Base-by-base conservation (phyloP, 164 flowering plant species). In the Brasenia schreberi region DNA sequence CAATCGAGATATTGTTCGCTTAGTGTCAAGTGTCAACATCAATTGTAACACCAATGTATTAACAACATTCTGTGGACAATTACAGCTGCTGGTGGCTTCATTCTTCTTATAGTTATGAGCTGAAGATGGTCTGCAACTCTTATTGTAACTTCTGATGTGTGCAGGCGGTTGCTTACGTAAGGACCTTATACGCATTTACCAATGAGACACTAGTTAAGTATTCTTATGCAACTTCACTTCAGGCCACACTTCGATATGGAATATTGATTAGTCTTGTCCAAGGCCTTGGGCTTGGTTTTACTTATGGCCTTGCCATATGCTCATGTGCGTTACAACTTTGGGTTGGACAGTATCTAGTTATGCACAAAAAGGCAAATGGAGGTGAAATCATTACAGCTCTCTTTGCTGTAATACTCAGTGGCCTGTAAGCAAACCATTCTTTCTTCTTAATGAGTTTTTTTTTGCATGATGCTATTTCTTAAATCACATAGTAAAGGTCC, bases 201-300 rank as follows among this genome's bases (percentile, higher is more conserved):
- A 94, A 94, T 80, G 97, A 94, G 75, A 89, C 97, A 64, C 72
- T 94, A 73, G 99, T 97, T 59, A 94, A 94, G 67, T 94, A 94
- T 81, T 94, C 99, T 59, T 94, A 89, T 79, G 99, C 99, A 49
- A 88, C 95, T 69, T 91, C 99, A 19, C 88, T 94, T 42, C 97
- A 94, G 85, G 97, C 97, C 64, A 91, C 99, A 12, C 72, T 94
- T 60, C 84, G 97, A 84, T 91, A 89, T 78, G 99, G 99, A 60
- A 91, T 94, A 78, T 66, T 89, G 78, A 94, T 94, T 70, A 91
- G 99, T 77, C 96, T 94, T 69, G 99, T 94, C 71, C 99, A 94
- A 88, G 99, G 99, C 19, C 96, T 94, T 81, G 99, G 99, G 12
- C 97, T 94, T 77, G 99, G 99, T 69, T 94, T 94, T 76, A 94